Base-by-base conservation (phyloP, 345 rosid genomes). In the Noccaea bulbosa region DNA sequence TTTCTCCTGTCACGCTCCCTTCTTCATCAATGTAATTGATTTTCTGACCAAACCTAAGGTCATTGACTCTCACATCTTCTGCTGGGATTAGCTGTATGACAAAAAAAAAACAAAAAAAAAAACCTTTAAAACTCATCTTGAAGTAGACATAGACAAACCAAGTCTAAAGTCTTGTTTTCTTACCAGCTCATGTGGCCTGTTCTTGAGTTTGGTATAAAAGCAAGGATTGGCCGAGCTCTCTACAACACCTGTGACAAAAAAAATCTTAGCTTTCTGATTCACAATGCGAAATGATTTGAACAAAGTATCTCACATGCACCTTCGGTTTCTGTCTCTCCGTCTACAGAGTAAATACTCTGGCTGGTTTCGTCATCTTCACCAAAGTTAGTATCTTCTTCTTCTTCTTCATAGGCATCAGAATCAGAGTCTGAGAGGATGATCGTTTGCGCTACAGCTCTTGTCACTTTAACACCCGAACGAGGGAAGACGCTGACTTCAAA, bases 151-250 rank as follows among this genome's bases (percentile, higher is more conserved):
- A 22, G n/a, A 53, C 11, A 24, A 35, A 34, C 38, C 4, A 4
- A 55, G 35, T 46, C 14, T 20, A 10, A 15, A 27, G 0, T 40
- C n/a, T 4, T 14, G 8, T 35, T 56, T 8, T 11, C 30, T 27
- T 27, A 74, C 78, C 74, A 75, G 74, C 12, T 75, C 65, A 75
- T 68, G 53, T 8, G 1, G 27, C 46, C 65, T 62, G 27, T 16
- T 17, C 65, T 69, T 75, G 22, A 46, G 51, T 6, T 4, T 27
- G 16, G 78, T 68, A 0, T 2, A 0, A 32, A 75, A 75, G 37
- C 5, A 12, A 37, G 78, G 69, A 68, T 53, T 62, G 9, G 16
- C 5, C 0, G 62, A 5, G 43, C 22, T 7, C 50, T 22, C 53
- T 30, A 6, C 70, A 62, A 53, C 33, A 53, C 46, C 70, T 35